These are phyloP conservation scores for Adansonia rubrostipa DNA, from an alignment of 441 rosid genomes.

Conservation along the genomic window DNA sequence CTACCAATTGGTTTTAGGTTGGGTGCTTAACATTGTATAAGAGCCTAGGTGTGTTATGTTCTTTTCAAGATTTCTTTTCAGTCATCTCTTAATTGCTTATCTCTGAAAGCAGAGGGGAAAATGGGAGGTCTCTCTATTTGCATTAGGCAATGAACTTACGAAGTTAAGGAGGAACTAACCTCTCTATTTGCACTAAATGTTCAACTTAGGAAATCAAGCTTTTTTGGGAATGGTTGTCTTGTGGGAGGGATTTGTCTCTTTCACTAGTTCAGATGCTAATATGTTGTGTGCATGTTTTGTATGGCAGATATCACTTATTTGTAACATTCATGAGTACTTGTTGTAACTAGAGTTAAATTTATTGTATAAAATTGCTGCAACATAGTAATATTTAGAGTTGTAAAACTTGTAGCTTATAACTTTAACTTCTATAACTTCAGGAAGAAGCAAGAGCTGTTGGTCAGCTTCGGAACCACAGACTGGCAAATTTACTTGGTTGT, in stretches of 20 bases:
- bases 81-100: neutral
- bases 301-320: neutral
- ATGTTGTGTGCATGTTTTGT: neutral
- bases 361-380: neutral
- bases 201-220: neutral
- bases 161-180: neutral
- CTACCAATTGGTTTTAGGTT: too few relatives aligned
- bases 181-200: too few relatives aligned
- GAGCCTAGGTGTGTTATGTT: too few relatives aligned
- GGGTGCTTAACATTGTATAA: too few relatives aligned
- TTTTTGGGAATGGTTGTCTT: neutral
- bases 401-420: slow-evolving; percentile 14
- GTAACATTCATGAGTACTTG: neutral
- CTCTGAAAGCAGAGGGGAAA: neutral
- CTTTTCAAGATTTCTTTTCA: neutral
- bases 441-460: slow-evolving; percentile 81
- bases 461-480: slow-evolving; percentile 58
- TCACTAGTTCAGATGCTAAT: neutral
- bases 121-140: neutral
- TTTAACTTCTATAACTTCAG: slow-evolving; percentile 35
- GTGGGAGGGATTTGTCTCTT: neutral
- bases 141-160: neutral
- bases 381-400: neutral
- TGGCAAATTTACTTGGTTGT: slow-evolving; percentile 72
- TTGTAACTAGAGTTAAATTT: slow-evolving; percentile 2